Conservation (phyloP, 768 basidiomycete genomes). For the Mrakia gelida region DNA sequence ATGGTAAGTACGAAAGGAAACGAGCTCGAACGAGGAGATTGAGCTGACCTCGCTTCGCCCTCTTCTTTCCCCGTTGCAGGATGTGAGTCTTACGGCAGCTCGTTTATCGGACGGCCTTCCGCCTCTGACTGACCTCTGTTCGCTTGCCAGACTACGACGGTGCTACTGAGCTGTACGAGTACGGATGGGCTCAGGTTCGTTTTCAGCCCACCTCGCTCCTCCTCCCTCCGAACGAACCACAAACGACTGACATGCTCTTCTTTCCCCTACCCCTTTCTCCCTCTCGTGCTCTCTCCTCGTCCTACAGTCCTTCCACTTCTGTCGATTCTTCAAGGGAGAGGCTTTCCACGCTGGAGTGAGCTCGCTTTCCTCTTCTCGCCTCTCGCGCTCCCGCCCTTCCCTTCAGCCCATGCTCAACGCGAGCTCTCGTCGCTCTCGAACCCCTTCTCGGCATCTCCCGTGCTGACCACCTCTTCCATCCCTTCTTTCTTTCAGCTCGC, state of each 20-base stretch:
- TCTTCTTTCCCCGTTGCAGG: neutral
- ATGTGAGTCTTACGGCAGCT: neutral
- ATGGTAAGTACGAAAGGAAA: conserved; percentile 54
- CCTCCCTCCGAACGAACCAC: neutral
- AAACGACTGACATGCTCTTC: no score
- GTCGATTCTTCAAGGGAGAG: conserved; percentile 86
- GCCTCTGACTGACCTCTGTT: neutral
- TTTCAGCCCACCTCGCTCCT: neutral
- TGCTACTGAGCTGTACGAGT: conserved; percentile 83
- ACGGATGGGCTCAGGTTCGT: conserved; percentile 50
- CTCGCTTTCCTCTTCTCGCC: neutral
- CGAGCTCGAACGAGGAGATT: neutral
- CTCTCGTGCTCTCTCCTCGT: conserved; percentile 31
- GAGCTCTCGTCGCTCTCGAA: neutral
- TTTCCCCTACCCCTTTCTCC: conserved; percentile 33
- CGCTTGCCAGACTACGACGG: conserved; percentile 66
- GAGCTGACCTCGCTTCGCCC: neutral
- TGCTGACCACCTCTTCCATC: neutral
- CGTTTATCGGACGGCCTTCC: neutral
- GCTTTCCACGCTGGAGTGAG: conserved; percentile 41
- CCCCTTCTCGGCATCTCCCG: neutral
- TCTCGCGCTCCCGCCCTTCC: neutral
- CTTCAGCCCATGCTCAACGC: neutral
- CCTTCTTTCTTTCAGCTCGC: conserved; percentile 53
- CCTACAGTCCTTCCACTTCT: conserved; percentile 86